Evolutionary conservation across 1,284 basidiomycete genomes (phyloP), one percentile per base, ranked within the genome.

Genomic region (Rhodotorula sp.): DNA sequence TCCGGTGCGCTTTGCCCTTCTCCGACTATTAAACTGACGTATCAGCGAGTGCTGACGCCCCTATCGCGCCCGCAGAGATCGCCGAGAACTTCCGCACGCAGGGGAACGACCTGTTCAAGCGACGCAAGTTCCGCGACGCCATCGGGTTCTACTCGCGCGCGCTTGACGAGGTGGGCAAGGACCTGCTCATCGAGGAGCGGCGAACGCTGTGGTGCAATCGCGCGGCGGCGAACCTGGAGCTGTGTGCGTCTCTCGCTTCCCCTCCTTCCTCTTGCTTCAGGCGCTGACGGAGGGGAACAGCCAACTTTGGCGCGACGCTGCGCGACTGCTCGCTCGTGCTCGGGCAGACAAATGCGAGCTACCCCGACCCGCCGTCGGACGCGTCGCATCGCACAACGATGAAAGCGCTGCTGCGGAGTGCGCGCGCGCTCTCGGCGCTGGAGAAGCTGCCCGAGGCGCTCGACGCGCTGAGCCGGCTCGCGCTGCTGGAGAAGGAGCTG

Each of bases 31-130:
- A n/a, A n/a, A n/a, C n/a, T n/a, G n/a, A n/a, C n/a, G n/a, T 19
- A 25, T 9, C 41, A 2, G 19, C 27, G 15, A 3, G 29, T 10
- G 21, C 21, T 3, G 9, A 17, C 19, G 0, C 15, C 46, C 3
- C 32, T 10, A 25, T 15, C 29, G 25, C 19, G 19, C 57, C 39
- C 17, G 22, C 77, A 96, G 96, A 99, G 81, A 85, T 93, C 76
- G 93, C 95, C 0, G 85, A 88, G 73, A 95, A 92, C 81, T 97
- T 97, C 83, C 97, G 97, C 82, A 88, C 91, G 66, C 93, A 97
- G 81, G 96, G 94, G 5, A 97, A 97, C 81, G 92, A 94, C 69
- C 94, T 97, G 79, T 97, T 92, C 83, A 89, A 88, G 73, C 90
- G 89, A 34, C 92, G 91, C 80, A 87, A 92, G 60, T 92, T 88